phyloP scores from a whole-genome alignment of 176 grass and related monocot species.

The Cenchrus fungigraminus region DNA sequence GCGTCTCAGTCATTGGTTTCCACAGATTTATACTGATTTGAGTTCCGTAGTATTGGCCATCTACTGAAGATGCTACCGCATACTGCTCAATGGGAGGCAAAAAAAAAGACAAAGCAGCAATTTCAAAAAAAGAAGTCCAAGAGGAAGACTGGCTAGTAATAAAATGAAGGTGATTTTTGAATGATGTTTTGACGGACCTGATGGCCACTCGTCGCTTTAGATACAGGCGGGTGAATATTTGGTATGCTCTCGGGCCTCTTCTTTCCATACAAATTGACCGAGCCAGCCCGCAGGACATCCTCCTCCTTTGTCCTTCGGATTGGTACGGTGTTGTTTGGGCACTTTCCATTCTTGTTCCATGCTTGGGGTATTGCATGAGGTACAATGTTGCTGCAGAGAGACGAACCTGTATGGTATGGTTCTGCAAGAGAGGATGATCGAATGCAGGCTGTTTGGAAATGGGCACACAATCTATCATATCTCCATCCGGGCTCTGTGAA shows the following conservation, averaged over 20 bases:
- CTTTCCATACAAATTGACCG: slow-evolving; percentile 54
- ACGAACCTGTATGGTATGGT: no score
- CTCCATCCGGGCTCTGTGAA: no score
- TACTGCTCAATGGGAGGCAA: slow-evolving; percentile 39
- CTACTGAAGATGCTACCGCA: slow-evolving; percentile 72
- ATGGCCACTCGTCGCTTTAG: slow-evolving; percentile 54
- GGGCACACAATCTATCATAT: no score
- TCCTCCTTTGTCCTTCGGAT: no score
- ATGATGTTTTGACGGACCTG: slow-evolving; percentile 43
- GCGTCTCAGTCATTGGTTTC: slow-evolving; percentile 64
- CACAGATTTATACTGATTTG: slow-evolving; percentile 78
- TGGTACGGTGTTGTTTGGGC: no score
- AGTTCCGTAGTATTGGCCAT: slow-evolving; percentile 69
- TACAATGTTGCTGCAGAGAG: no score
- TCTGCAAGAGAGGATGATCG: no score
- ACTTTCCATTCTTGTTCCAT: no score
- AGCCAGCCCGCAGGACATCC: slow-evolving; percentile 62
- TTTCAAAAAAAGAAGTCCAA: background rate
- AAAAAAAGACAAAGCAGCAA: slow-evolving; percentile 5
- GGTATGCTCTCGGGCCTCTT: slow-evolving; percentile 49
- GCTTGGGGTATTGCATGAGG: no score
- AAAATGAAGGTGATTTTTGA: no score
- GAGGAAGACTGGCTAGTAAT: background rate
- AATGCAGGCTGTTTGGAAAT: no score
- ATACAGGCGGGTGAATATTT: slow-evolving; percentile 41